Conservation (phyloP, 257 asterid species). For the Paulownia fortunei region DNA sequence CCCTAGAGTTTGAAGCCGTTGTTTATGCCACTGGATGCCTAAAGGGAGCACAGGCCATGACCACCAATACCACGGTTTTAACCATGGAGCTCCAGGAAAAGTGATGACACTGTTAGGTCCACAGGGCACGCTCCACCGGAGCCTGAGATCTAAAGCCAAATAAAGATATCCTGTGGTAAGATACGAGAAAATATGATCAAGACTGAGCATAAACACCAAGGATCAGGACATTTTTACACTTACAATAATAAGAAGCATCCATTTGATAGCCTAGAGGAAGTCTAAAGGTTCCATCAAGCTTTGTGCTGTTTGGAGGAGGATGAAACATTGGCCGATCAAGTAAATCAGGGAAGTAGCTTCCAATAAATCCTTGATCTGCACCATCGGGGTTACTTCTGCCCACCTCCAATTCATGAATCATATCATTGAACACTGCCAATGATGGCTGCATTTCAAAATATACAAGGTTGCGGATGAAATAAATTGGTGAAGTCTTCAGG, state of each 20-base stretch:
- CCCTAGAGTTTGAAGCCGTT: conserved; percentile 83
- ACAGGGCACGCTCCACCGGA: conserved; percentile 90
- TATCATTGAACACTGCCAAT: conserved; percentile 65
- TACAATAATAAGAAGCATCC: conserved; percentile 97
- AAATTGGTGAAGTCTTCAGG: too few relatives aligned
- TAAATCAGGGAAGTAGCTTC: conserved; percentile 74
- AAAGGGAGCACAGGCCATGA: conserved; percentile 95
- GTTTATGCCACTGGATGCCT: conserved; percentile 84
- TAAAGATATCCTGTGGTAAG: neutral
- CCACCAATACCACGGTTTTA: conserved; percentile 99
- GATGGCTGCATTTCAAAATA: conserved; percentile 69
- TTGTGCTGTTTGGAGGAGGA: conserved; percentile 70
- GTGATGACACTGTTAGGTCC: conserved; percentile 92
- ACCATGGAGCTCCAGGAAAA: conserved; percentile 87
- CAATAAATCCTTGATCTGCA: conserved; percentile 90
- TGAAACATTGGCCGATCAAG: conserved; percentile 74
- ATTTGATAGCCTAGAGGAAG: conserved; percentile 95
- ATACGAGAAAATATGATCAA: neutral
- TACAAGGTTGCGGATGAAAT: neutral
- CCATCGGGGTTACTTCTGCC: conserved; percentile 85
- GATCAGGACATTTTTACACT: conserved; percentile 15
- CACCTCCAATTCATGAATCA: conserved; percentile 70
- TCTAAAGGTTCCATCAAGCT: conserved; percentile 72
- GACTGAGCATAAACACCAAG: neutral
- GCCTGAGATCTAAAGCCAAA: conserved; percentile 66